Percentiles rank a stretch among this genome's conserved stretches.
These are phyloP conservation scores for Hypoxylon cercidicola DNA, from an alignment of 495 filamentous ascomycete genomes.

Conservation along the genomic window DNA sequence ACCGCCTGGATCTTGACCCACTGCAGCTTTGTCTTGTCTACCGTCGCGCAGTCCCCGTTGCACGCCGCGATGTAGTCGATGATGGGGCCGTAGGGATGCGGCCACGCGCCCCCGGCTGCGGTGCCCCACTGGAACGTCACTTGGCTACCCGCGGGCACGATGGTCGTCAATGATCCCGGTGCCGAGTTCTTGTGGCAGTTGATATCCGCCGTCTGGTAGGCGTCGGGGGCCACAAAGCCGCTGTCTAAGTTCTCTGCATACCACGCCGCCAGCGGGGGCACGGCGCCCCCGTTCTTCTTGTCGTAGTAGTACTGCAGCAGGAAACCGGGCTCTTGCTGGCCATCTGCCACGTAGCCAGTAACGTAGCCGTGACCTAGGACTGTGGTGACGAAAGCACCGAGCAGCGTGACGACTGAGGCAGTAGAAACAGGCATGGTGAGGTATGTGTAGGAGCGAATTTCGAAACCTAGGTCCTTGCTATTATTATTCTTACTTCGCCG, in stretches of 20 bases:
- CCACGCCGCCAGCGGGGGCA: constrained; percentile 42
- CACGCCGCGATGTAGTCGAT: constrained; percentile 51
- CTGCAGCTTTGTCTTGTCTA: constrained; percentile 49
- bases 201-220: constrained; percentile 45
- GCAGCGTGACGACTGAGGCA: constrained; percentile 40
- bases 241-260: constrained; percentile 49
- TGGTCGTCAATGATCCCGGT: constrained; percentile 47
- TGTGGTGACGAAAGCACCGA: constrained; percentile 49
- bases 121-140: constrained; percentile 44
- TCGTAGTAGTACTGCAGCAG: constrained; percentile 47
- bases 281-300: constrained; percentile 38
- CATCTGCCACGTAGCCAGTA: constrained; percentile 41
- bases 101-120: constrained; percentile 39
- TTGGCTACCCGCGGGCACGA: constrained; percentile 41
- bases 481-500: no score
- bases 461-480: background rate
- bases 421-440: constrained; percentile 36
- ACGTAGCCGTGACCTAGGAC: constrained; percentile 46
- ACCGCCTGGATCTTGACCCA: constrained; percentile 57
- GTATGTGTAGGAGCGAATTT: background rate
- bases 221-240: constrained; percentile 46
- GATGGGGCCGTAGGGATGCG: constrained; percentile 46
- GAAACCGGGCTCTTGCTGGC: constrained; percentile 42
- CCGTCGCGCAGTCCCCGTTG: constrained; percentile 46
- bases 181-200: constrained; percentile 51